Base-by-base conservation (phyloP, 2,329 filamentous ascomycete species). In the Cladosporium cucumerinum region DNA sequence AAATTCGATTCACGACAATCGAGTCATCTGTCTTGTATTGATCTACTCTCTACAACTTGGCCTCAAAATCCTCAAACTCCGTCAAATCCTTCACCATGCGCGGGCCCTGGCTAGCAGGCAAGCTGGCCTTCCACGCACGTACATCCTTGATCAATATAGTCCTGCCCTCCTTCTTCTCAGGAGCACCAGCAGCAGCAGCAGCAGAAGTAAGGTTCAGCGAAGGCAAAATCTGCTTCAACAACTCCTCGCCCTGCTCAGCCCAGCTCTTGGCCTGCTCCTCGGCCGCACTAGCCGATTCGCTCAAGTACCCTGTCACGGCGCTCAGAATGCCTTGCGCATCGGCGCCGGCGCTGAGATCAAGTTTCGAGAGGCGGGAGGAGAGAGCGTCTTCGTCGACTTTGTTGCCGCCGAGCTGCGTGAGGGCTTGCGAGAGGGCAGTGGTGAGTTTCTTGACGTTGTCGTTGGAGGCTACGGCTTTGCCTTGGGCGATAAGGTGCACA, bases 61-160 rank as follows among this genome's bases (percentile, higher is more conserved):
- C 80, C 68, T 91, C 92, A 66, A 89, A 82, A 66, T 97, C 94
- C 75, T 97, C 91, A 77, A 94, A 98, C 73, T 93, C 90, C 67
- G 84, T 89, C 64, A 98, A 77, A 69, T 95, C 89, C 73, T 85
- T 88, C 32, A 91, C 86, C 0, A 93, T 86, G 67, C 84, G 84
- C 1, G 93, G 87, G 0, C 91, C 94, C 25, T 85, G 83, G 68
- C 88, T 95, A 30, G 92, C 85, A 66, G 85, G 81, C 71, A 97
- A 82, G 16, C 86, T 82, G 0, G 91, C 87, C 82, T 95, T 96
- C 84, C 89, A 97, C 32, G 86, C 84, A 66, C 89, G 84, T 3
- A 97, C 89, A 74, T 96, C 91, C 55, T 86, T 87, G 71, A 98
- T 93, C 61, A 89, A 79, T 21, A 84, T 78, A 0, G 88, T 80